phyloP scores from a whole-genome alignment of 1,139 yeast species.

The Candida tropicalis region DNA sequence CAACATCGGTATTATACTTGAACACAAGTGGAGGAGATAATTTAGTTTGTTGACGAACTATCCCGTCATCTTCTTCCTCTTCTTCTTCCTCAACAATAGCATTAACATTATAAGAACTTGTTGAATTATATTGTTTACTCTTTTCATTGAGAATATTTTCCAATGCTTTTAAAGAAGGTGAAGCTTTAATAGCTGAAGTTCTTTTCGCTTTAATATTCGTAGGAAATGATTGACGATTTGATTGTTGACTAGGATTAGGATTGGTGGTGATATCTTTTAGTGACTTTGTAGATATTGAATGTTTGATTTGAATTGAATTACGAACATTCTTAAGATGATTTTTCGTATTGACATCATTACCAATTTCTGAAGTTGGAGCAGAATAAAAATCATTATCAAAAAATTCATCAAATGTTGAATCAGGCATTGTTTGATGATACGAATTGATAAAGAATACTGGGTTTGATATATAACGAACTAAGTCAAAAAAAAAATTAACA shows the following conservation, averaged over 20 bases:
- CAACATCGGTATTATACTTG: constrained; percentile 4
- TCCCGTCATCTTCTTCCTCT: constrained; percentile 16
- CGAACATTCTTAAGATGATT: constrained; percentile 52
- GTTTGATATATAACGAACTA: neutral
- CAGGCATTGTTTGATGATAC: neutral
- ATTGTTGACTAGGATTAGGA: too few relatives aligned
- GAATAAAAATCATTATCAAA: constrained; percentile 24
- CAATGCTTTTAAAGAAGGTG: constrained; percentile 58
- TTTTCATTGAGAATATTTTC: constrained; percentile 47
- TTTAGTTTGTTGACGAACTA: neutral
- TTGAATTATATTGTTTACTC: constrained; percentile 10
- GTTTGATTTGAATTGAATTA: constrained; percentile 51
- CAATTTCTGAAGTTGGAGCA: constrained; percentile 14
- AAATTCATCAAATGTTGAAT: constrained; percentile 20
- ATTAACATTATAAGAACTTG: constrained; percentile 9
- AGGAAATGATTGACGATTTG: neutral
- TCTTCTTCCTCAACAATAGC: constrained; percentile 30
- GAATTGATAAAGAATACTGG: neutral
- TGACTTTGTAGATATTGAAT: constrained; percentile 38
- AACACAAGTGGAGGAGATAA: constrained; percentile 8
- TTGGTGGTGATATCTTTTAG: constrained; percentile 20
- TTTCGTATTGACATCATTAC: constrained; percentile 17
- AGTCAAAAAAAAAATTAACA: constrained; percentile 1
- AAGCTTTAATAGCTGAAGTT: constrained; percentile 52
- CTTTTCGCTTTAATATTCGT: constrained; percentile 5